These are phyloP conservation scores for Solanum clarkiae DNA, from an alignment of 257 asterid genomes.

Conservation along the genomic window DNA sequence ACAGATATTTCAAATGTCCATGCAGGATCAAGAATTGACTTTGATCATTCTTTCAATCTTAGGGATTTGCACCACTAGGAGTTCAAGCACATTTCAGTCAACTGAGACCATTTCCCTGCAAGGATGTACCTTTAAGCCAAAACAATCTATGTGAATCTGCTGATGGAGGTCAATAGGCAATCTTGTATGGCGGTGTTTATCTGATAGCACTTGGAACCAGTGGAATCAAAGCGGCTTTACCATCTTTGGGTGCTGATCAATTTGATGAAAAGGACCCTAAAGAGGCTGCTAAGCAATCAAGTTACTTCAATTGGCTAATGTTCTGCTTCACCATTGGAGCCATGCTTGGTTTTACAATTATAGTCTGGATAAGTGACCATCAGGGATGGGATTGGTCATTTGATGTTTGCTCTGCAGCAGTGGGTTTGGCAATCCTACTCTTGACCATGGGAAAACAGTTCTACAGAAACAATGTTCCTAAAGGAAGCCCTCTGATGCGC, in stretches of 20 bases:
- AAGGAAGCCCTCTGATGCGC: constrained; percentile 42
- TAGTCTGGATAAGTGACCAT: constrained; percentile 60
- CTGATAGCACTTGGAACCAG: constrained; percentile 51
- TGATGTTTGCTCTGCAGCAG: constrained; percentile 39
- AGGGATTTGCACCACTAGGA: constrained; percentile 55
- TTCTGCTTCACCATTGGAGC: constrained; percentile 39
- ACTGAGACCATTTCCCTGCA: constrained; percentile 64
- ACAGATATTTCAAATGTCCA: background rate
- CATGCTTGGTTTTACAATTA: constrained; percentile 42
- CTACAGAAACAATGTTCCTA: constrained; percentile 34
- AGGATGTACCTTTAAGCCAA: constrained; percentile 14
- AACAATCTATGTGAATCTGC: constrained; percentile 27
- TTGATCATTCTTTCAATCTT: constrained; percentile 1
- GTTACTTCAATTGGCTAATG: constrained; percentile 65
- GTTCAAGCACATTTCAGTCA: constrained; percentile 54
- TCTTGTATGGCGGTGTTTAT: constrained; percentile 43
- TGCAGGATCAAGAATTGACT: background rate
- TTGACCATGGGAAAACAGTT: constrained; percentile 37
- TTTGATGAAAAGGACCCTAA: constrained; percentile 42
- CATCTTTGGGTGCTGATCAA: constrained; percentile 71
- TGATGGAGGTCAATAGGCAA: constrained; percentile 27
- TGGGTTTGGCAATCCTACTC: constrained; percentile 20
- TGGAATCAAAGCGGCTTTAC: constrained; percentile 58
- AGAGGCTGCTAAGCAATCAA: constrained; percentile 45
- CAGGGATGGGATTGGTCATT: constrained; percentile 77